Evolutionary conservation across 148 eudicot species (phyloP), one percentile per base, ranked within the genome.

Genomic region (Nepenthes gracilis): DNA sequence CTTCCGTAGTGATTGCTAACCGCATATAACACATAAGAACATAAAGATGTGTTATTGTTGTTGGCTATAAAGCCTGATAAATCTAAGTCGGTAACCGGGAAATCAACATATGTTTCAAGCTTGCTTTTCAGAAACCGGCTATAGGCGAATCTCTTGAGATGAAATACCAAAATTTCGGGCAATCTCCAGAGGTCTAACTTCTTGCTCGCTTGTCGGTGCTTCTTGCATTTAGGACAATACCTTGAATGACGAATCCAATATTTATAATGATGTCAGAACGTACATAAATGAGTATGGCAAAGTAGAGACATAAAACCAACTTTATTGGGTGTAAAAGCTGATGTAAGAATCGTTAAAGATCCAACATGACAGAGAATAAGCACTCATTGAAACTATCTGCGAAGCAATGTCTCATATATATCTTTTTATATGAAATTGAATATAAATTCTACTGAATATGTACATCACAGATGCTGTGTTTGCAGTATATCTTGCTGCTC

Each of bases 151-250:
- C 97, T 83, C 80, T 87, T 88, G 33, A 91, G 71, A 67, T 91
- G 97, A 70, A 91, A 74, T 63, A 91, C 85, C 67, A 87, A 69
- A 62, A 87, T 77, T 67, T 91, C 86, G 38, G 97, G 97, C 70
- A 88, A 73, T 77, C 96, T 88, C 96, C 93, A 91, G 36, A 91
- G 83, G 73, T 87, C 96, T 43, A 91, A 74, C 79, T 85, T 91
- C 67, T 87, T 91, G 76, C 64, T 81, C 40, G 96, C 96, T 61
- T 85, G 97, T 52, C 71, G 77, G 64, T 83, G 93, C 57, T 73
- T 66, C 73, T 85, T 77, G 82, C 97, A 91, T 56, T 72, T 61
- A 57, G 93, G 90, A 61, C 97, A 91, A 63, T 78, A 83, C 97
- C 97, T 91, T 49, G 34, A 43, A 36, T 36, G 56, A 5, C 14